Conservation (phyloP, 2,329 filamentous ascomycete genomes). For the Pseudogymnoascus sp. region DNA sequence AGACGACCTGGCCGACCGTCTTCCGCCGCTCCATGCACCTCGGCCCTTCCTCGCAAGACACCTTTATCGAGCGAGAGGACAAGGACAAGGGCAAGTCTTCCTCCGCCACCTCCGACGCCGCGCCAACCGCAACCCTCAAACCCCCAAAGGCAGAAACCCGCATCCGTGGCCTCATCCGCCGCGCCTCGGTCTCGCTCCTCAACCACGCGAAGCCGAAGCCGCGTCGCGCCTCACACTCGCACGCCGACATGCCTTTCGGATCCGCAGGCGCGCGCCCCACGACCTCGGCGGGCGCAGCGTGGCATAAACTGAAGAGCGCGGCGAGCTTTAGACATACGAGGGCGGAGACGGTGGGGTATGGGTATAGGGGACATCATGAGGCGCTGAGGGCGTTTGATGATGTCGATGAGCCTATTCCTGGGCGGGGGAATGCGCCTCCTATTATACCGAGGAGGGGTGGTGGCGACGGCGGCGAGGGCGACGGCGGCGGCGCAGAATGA, state of each 20-base stretch:
- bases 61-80: slow-evolving; percentile 24
- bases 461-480: slow-evolving; percentile 52
- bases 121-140: slow-evolving; percentile 32
- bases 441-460: slow-evolving; percentile 55
- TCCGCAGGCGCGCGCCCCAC: slow-evolving; percentile 30
- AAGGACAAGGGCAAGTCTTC: slow-evolving; percentile 23
- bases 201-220: slow-evolving; percentile 48
- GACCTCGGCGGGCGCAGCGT: slow-evolving; percentile 18
- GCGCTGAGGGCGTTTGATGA: not conserved
- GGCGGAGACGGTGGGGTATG: slow-evolving; percentile 9
- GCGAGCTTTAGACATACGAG: slow-evolving; percentile 28
- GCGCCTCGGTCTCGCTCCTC: slow-evolving; percentile 49
- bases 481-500: slow-evolving; percentile 55
- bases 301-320: slow-evolving; percentile 27
- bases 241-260: slow-evolving; percentile 19
- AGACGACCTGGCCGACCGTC: slow-evolving; percentile 21
- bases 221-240: slow-evolving; percentile 38
- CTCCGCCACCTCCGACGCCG: slow-evolving; percentile 34
- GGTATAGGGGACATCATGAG: not conserved
- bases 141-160: slow-evolving; percentile 41
- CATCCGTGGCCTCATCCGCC: slow-evolving; percentile 47
- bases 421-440: slow-evolving; percentile 46
- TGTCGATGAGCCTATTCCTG: slow-evolving; percentile 21
- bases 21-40: not conserved
- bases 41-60: slow-evolving; percentile 24